Percentiles rank a stretch among this genome's conserved stretches.
These are phyloP conservation scores for Ophiostoma perfectum DNA, from an alignment of 2,329 filamentous ascomycete genomes.

Conservation along the genomic window DNA sequence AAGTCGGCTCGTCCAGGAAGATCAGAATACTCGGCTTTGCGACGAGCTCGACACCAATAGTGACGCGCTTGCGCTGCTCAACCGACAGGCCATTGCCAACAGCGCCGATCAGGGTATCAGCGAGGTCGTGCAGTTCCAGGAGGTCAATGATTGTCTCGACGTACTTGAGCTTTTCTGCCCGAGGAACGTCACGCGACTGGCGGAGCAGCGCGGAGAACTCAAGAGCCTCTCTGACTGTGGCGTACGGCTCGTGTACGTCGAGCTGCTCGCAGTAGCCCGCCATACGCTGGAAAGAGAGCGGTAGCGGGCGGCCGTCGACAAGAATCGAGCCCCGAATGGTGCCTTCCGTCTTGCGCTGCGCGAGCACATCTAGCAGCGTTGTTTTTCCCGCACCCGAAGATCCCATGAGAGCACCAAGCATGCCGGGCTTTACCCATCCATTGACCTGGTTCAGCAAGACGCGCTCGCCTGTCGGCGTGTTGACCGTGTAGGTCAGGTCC, in stretches of 20 bases:
- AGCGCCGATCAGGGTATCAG: slow-evolving; percentile 53
- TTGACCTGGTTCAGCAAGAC: slow-evolving; percentile 51
- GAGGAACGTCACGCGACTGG: slow-evolving; percentile 50
- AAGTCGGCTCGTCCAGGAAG: slow-evolving; percentile 75
- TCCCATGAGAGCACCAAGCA: slow-evolving; percentile 73
- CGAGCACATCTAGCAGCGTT: slow-evolving; percentile 72
- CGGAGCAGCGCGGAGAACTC: slow-evolving; percentile 58
- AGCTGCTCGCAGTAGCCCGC: slow-evolving; percentile 60
- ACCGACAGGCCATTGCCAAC: slow-evolving; percentile 65
- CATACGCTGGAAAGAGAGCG: slow-evolving; percentile 49
- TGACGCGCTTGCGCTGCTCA: slow-evolving; percentile 68
- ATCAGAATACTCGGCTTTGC: slow-evolving; percentile 73
- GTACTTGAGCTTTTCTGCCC: slow-evolving; percentile 52
- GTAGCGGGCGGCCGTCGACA: slow-evolving; percentile 52
- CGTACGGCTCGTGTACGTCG: slow-evolving; percentile 56
- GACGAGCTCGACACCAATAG: slow-evolving; percentile 83
- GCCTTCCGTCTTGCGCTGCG: slow-evolving; percentile 49
- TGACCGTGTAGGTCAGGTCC: slow-evolving; percentile 71
- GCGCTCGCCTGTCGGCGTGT: slow-evolving; percentile 51
- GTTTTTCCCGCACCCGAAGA: slow-evolving; percentile 84
- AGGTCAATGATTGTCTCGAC: slow-evolving; percentile 55
- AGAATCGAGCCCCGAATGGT: too few species aligned
- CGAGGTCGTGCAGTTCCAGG: slow-evolving; percentile 54
- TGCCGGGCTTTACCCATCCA: slow-evolving; percentile 71
- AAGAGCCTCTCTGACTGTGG: slow-evolving; percentile 59